A percentile compares a stretch with the other conserved stretches of the same genome.
Evolutionary conservation across 129 eudicot species (phyloP).

Genomic region (Tanacetum coccineum): DNA sequence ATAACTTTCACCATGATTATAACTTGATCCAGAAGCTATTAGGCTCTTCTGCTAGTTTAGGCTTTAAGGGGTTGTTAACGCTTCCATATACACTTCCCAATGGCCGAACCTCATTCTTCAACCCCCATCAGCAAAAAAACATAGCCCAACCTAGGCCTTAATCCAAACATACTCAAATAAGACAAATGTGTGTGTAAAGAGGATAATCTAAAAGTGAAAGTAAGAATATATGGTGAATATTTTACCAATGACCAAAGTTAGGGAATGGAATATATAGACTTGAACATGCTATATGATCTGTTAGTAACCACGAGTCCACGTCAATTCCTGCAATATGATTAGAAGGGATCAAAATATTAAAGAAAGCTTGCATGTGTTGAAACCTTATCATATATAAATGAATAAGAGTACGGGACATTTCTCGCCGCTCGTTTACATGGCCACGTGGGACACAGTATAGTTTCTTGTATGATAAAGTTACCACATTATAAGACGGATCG

Average conservation of each 20-base stretch:
- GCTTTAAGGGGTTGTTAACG: no score
- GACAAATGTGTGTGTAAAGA: slow-evolving; percentile 25
- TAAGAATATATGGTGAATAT: slow-evolving; percentile 41
- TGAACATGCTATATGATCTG: slow-evolving; percentile 26
- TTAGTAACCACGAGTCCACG: slow-evolving; percentile 13
- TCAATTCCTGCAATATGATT: slow-evolving; percentile 36
- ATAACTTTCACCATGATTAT: no score
- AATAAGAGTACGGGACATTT: slow-evolving; percentile 16
- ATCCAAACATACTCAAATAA: slow-evolving; percentile 14
- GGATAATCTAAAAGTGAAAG: slow-evolving; percentile 21
- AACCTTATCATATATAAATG: slow-evolving; percentile 24
- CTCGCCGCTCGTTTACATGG: slow-evolving; percentile 49
- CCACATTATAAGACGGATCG: slow-evolving; percentile 13
- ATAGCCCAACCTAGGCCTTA: slow-evolving; percentile 8
- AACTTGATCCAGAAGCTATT: no score
- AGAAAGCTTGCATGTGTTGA: slow-evolving; percentile 26
- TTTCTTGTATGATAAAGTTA: slow-evolving; percentile 27
- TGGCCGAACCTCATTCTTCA: background rate
- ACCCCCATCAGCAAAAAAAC: slow-evolving; percentile 3
- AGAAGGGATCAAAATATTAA: slow-evolving; percentile 21
- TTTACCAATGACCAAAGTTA: slow-evolving; percentile 26
- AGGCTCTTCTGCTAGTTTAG: no score
- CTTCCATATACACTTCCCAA: slow-evolving; percentile 3
- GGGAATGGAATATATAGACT: slow-evolving; percentile 35
- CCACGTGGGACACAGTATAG: slow-evolving; percentile 29